Evolutionary conservation across 495 filamentous ascomycete genomes (phyloP).

Genomic region (Neurospora discreta): DNA sequence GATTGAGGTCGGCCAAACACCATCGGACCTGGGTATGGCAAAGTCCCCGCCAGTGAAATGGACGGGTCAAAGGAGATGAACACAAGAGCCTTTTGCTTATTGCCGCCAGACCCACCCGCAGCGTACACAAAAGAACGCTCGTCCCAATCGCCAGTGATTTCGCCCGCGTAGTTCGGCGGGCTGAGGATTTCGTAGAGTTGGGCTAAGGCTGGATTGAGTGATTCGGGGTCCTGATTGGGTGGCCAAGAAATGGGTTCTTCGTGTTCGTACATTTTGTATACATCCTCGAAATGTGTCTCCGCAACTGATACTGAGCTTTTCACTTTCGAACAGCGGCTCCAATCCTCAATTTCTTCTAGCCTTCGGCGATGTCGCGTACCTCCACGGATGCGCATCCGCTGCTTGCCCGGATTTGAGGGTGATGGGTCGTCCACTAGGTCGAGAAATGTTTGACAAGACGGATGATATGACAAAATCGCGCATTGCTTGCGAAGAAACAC

Average conservation of each 20-base stretch:
- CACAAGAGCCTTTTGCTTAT: conserved; percentile 34
- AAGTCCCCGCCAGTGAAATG: conserved; percentile 11
- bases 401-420: conserved; percentile 20
- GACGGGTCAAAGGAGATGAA: conserved; percentile 55
- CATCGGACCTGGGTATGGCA: conserved; percentile 8
- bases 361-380: conserved; percentile 36
- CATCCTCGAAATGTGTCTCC: conserved; percentile 14
- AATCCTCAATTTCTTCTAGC: conserved; percentile 34
- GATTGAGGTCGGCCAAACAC: neutral
- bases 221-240: conserved; percentile 30
- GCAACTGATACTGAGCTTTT: neutral
- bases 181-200: conserved; percentile 47
- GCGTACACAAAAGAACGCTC: conserved; percentile 53
- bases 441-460: conserved; percentile 46
- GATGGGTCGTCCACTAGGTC: conserved; percentile 54
- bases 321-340: conserved; percentile 1
- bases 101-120: conserved; percentile 25
- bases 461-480: conserved; percentile 49
- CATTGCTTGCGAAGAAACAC: conserved; percentile 47
- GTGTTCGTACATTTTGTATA: conserved; percentile 31
- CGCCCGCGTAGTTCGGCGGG: conserved; percentile 36
- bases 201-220: conserved; percentile 18
- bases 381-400: conserved; percentile 21
- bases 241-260: conserved; percentile 51
- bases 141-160: conserved; percentile 43